Evolutionary conservation across 352 stramenopile genomes (phyloP).

Genomic region (Plasmopara halstedii): DNA sequence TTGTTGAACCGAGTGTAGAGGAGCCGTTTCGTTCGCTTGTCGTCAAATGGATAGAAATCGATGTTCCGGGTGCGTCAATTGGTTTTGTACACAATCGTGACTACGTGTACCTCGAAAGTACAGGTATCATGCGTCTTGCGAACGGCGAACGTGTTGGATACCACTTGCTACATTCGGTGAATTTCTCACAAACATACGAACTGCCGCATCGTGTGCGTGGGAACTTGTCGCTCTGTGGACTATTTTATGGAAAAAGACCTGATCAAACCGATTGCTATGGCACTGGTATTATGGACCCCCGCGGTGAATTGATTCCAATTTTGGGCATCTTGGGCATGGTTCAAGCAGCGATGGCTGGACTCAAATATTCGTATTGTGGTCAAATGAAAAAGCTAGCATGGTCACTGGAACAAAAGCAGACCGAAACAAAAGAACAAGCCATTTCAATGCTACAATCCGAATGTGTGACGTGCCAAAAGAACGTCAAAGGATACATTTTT

Average conservation of each 20-base stretch:
- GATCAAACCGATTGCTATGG: slow-evolving; percentile 15
- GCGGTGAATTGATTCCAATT: slow-evolving; percentile 12
- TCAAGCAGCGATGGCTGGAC: slow-evolving; percentile 14
- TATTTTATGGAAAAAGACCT: slow-evolving; percentile 21
- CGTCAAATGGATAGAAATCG: slow-evolving; percentile 35
- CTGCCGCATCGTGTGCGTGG: slow-evolving; percentile 21
- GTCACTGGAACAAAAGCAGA: slow-evolving; percentile 16
- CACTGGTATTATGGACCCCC: slow-evolving; percentile 18
- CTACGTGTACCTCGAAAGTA: slow-evolving; percentile 21
- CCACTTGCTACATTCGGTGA: slow-evolving; percentile 21
- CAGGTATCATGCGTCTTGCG: slow-evolving; percentile 12
- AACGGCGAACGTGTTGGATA: slow-evolving; percentile 20
- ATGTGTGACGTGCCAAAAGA: slow-evolving; percentile 18
- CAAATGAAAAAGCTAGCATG: slow-evolving; percentile 31
- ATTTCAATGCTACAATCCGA: slow-evolving; percentile 1
- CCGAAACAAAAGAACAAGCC: slow-evolving; percentile 5
- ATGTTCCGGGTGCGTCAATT: slow-evolving; percentile 10
- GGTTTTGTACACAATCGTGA: slow-evolving; percentile 20
- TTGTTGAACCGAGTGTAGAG: slow-evolving; percentile 34
- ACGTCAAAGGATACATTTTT: slow-evolving; percentile 7
- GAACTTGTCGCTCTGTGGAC: slow-evolving; percentile 35
- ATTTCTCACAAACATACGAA: slow-evolving; percentile 19
- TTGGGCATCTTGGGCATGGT: slow-evolving; percentile 16
- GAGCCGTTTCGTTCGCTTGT: slow-evolving; percentile 33
- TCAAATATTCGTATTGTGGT: slow-evolving; percentile 25